phyloP scores from a whole-genome alignment of 768 basidiomycete genomes.

The Asterophora lycoperdoides region DNA sequence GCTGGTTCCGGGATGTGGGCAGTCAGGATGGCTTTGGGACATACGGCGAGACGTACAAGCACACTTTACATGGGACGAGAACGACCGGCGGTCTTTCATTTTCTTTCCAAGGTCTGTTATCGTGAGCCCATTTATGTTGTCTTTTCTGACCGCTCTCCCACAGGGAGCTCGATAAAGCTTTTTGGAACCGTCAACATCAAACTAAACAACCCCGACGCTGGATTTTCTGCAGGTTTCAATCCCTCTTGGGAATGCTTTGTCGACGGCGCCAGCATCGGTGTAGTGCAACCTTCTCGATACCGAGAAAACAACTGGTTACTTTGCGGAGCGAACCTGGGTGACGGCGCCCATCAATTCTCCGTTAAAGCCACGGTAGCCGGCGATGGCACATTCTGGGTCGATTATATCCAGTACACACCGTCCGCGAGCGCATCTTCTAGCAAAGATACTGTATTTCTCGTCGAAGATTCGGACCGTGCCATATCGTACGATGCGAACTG shows the following conservation, averaged over 20 bases:
- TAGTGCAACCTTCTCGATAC: slow-evolving; percentile 6
- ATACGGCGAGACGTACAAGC: slow-evolving; percentile 28
- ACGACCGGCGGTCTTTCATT: slow-evolving; percentile 24
- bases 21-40: slow-evolving; percentile 26
- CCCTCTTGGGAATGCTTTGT: slow-evolving; percentile 25
- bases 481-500: not conserved
- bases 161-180: slow-evolving; percentile 15
- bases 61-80: slow-evolving; percentile 28
- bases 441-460: not conserved
- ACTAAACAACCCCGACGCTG: too few species aligned
- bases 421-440: slow-evolving; percentile 9
- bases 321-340: slow-evolving; percentile 15
- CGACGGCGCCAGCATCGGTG: slow-evolving; percentile 18
- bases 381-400: slow-evolving; percentile 27
- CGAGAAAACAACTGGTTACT: slow-evolving; percentile 19
- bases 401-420: slow-evolving; percentile 22
- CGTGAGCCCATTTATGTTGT: not conserved
- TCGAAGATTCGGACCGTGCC: slow-evolving; percentile 6
- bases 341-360: slow-evolving; percentile 21
- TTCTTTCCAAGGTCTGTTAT: slow-evolving; percentile 24
- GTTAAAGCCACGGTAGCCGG: slow-evolving; percentile 18
- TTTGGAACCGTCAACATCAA: slow-evolving; percentile 12
- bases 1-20: slow-evolving; percentile 27
- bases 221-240: slow-evolving; percentile 2
- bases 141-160: not conserved